phyloP scores from a whole-genome alignment of 345 rosid genomes.

The Gossypium raimondii region DNA sequence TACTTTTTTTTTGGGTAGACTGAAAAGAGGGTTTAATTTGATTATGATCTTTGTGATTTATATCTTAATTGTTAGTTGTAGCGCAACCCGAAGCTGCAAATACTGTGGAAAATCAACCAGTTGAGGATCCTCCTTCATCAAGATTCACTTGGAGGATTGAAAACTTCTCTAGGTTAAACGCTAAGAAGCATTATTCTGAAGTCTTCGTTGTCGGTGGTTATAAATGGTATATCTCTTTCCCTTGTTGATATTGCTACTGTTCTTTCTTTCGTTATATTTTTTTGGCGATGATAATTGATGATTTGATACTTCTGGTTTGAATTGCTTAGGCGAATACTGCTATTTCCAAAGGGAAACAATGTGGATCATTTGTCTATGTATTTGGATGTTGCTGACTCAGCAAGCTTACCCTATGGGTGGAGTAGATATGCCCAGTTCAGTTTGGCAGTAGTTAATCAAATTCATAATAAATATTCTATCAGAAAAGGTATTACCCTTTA shows the following conservation, averaged over 20 bases:
- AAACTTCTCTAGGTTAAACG: slow-evolving; percentile 67
- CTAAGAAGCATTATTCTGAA: slow-evolving; percentile 75
- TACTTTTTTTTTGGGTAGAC: slow-evolving; percentile 4
- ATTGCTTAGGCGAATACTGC: slow-evolving; percentile 71
- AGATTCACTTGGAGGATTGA: slow-evolving; percentile 83
- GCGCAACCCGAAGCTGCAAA: slow-evolving; percentile 51
- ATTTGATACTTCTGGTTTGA: slow-evolving; percentile 8
- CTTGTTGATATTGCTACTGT: slow-evolving; percentile 12
- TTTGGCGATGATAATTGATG: slow-evolving; percentile 1
- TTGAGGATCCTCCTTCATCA: slow-evolving; percentile 75
- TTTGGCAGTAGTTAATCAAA: slow-evolving; percentile 79
- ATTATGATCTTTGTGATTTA: neutral
- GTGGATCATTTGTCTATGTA: slow-evolving; percentile 94
- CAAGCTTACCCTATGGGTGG: slow-evolving; percentile 84
- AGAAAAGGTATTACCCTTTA: slow-evolving; percentile 60
- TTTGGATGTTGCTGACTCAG: slow-evolving; percentile 88
- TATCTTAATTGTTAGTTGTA: slow-evolving; percentile 25
- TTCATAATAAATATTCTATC: slow-evolving; percentile 59
- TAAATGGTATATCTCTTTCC: slow-evolving; percentile 56
- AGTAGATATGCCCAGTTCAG: slow-evolving; percentile 91
- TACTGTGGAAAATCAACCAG: slow-evolving; percentile 65
- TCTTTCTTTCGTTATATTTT: neutral
- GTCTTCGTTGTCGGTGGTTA: slow-evolving; percentile 72
- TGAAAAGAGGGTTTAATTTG: slow-evolving; percentile 8
- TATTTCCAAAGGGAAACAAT: slow-evolving; percentile 87